These are phyloP conservation scores for Phytophthora litchii DNA, from an alignment of 352 stramenopile genomes.

Conservation along the genomic window DNA sequence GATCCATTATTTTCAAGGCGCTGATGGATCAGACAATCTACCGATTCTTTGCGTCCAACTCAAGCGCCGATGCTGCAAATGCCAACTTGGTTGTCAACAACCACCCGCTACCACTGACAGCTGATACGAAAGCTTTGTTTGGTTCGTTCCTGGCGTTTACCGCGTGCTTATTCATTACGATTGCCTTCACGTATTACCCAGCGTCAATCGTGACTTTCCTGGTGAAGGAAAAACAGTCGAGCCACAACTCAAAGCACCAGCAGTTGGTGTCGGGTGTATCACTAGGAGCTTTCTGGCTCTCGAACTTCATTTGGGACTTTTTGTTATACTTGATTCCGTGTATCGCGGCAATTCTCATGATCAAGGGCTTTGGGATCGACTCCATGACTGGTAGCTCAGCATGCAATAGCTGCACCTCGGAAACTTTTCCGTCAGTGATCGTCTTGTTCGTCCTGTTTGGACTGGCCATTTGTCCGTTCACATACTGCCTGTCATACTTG, in stretches of 20 bases:
- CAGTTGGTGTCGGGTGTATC: conserved; percentile 95
- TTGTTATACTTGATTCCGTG: conserved; percentile 90
- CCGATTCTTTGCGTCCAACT: conserved; percentile 52
- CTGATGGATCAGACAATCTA: conserved; percentile 68
- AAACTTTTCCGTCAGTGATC: conserved; percentile 56
- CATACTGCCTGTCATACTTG: conserved; percentile 69
- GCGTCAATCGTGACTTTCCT: conserved; percentile 95
- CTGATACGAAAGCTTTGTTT: conserved; percentile 50
- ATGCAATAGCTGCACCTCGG: conserved; percentile 52
- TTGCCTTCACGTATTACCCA: conserved; percentile 93
- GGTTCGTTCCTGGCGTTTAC: conserved; percentile 71
- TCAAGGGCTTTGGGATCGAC: conserved; percentile 54
- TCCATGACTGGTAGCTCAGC: conserved; percentile 50
- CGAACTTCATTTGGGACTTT: conserved; percentile 95
- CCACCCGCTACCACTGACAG: conserved; percentile 56
- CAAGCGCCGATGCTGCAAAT: conserved; percentile 15
- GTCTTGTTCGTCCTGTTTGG: conserved; percentile 67
- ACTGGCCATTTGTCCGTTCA: conserved; percentile 67
- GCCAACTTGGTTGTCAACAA: conserved; percentile 57
- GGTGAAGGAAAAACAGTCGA: conserved; percentile 93
- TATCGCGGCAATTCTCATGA: conserved; percentile 44
- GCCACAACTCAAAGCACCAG: conserved; percentile 96
- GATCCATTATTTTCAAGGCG: conserved; percentile 66
- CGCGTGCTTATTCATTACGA: conserved; percentile 86
- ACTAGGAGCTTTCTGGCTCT: conserved; percentile 94